Conservation (phyloP, 2,329 filamentous ascomycete genomes). For the Rhynchosporium graminicola region DNA sequence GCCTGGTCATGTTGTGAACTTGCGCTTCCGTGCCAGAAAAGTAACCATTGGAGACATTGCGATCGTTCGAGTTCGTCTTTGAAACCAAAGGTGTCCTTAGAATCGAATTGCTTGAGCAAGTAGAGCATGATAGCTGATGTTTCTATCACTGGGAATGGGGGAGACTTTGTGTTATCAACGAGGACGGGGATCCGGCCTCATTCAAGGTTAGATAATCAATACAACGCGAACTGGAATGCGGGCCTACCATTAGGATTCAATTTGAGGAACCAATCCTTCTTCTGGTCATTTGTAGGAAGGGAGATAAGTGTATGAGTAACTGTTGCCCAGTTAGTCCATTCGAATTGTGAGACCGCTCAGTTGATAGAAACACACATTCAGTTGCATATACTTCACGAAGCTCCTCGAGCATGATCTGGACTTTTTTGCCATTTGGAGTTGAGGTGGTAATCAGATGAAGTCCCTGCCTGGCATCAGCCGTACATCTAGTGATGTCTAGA, state of each 20-base stretch:
- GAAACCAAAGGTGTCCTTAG: constrained; percentile 53
- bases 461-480: constrained; percentile 39
- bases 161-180: constrained; percentile 51
- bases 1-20: neutral
- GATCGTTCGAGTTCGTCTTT: constrained; percentile 51
- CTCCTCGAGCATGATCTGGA: constrained; percentile 57
- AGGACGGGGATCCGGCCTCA: constrained; percentile 49
- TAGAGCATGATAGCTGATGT: constrained; percentile 55
- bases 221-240: neutral
- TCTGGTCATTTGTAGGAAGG: constrained; percentile 35
- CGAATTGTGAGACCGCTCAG: neutral
- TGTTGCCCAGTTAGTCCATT: neutral
- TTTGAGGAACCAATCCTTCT: constrained; percentile 49
- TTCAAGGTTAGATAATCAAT: constrained; percentile 24
- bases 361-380: constrained; percentile 48
- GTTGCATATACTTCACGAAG: constrained; percentile 52
- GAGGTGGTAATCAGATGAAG: constrained; percentile 53
- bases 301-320: constrained; percentile 23
- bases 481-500: neutral
- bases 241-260: constrained; percentile 48
- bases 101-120: constrained; percentile 51
- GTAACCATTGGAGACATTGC: constrained; percentile 53
- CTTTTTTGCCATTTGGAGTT: constrained; percentile 54
- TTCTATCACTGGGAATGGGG: constrained; percentile 54
- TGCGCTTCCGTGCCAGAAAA: constrained; percentile 53